Base-by-base conservation (phyloP, 768 basidiomycete genomes). In the Dioszegia hungarica region DNA sequence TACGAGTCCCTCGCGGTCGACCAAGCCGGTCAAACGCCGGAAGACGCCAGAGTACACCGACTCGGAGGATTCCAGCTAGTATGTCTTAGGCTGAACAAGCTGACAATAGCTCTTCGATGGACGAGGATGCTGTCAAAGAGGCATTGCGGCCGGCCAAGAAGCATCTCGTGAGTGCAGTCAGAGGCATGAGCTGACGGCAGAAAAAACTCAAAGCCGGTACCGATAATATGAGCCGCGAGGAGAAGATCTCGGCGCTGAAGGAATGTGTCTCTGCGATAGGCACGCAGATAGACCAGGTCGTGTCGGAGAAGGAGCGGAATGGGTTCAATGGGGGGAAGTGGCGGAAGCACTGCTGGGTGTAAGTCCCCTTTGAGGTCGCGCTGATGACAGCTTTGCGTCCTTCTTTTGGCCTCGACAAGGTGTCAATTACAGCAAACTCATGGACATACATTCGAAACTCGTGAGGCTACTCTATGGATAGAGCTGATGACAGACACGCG, bases 21-120 rank as follows among this genome's bases (percentile, higher is more conserved):
- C 27, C 65, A 89, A 90, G 77, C 84, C 87, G 72, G 31, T 14
- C 8, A 94, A 97, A 77, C 85, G 91, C 63, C 84, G 90, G 68
- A 87, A 91, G n/a, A 95, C 93, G 5, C 93, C 94, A 3, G 92
- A 90, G 15, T 97, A 92, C 74, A 97, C 94, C 0, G 90, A 92
- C 72, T 93, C 92, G 2, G 90, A 78, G 9, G 89, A 88, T 5
- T 90, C 91, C 54, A 88, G 89, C 77, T 92, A 90, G 88, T 91
- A 74, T 58, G 87, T 81, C 20, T n/a, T 51, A 25, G n/a, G 28
- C 15, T 20, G 38, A 2, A 24, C 11, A 24, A 20, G 37, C 44
- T 27, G 27, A 38, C 54, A 11, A 33, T 63, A 93, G 91, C 64
- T 89, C 90, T 2, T 95, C 93, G 1, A 95, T 95, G 93, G 92